Base-by-base conservation (phyloP, 106 monocot genomes). In the Dendrobium catenatum region DNA sequence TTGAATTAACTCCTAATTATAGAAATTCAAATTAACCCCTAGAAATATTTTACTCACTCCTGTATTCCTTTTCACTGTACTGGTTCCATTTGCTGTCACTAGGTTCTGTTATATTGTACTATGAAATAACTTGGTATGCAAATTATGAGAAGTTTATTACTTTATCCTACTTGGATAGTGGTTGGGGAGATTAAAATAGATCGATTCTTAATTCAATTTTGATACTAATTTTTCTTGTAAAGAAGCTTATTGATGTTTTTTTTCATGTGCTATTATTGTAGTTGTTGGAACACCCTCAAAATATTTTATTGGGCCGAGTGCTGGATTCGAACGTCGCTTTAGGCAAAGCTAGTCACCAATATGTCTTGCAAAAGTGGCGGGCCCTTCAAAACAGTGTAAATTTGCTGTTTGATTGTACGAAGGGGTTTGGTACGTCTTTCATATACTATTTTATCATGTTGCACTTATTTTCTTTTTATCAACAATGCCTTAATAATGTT, bases 211-310 rank as follows among this genome's bases (percentile, higher is more conserved):
- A 27, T 11, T 68, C 67, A 68, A 68, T 68, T 68, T 68, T 68
- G 27, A 26, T 9, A 26, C 29, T 68, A 26, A 68, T 26, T 26
- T 68, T 68, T 68, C 67, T 9, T 26, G 9, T 68, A 37, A 37
- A 70, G 33, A 70, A 37, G 10, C 70, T 37, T 31, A 37, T 22
- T 13, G 5, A 33, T 70, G 37, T 26, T 26, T 76, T 37, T 37
- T 27, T 42, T 76, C 22, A 8, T 77, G 42, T 61, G 8, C 40
- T 83, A 37, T 78, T 15, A 11, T 55, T 90, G 4, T 81, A 96
- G 96, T 73, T 84, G 9, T 75, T 93, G 88, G 91, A 96, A 73
- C 91, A 96, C 83, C 93, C 96, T 83, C 96, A 96, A 79, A 96
- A 91, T 82, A 54, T 79, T 80, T 81, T 96, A 46, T 78, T 91